Conservation (phyloP, 2,329 filamentous ascomycete genomes). For the Neofusicoccum laricinum region DNA sequence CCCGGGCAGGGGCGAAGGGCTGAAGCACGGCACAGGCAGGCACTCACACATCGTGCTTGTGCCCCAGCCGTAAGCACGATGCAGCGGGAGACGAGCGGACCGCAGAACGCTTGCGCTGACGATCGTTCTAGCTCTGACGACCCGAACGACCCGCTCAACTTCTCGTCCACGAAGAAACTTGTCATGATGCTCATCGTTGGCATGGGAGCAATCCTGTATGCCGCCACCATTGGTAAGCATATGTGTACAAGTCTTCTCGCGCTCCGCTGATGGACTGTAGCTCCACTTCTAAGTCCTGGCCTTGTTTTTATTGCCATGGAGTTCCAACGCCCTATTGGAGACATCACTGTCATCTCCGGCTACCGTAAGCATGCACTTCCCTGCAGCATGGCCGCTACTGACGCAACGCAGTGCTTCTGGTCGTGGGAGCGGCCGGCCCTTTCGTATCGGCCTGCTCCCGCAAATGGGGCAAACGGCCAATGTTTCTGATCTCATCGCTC, state of each 20-base stretch:
- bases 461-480: constrained; percentile 46
- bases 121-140: constrained; percentile 24
- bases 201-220: constrained; percentile 34
- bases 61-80: constrained; percentile 29
- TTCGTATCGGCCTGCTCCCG: constrained; percentile 35
- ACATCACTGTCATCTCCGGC: constrained; percentile 37
- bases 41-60: constrained; percentile 33
- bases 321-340: constrained; percentile 26
- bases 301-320: constrained; percentile 32
- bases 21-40: constrained; percentile 34
- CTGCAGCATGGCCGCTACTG: not conserved
- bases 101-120: not conserved
- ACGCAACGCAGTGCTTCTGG: constrained; percentile 26
- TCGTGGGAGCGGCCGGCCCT: constrained; percentile 33
- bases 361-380: constrained; percentile 19
- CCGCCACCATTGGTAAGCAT: constrained; percentile 11
- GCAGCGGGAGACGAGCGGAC: not conserved
- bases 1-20: constrained; percentile 19
- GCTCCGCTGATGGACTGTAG: constrained; percentile 13
- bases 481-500: constrained; percentile 44
- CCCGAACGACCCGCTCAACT: constrained; percentile 37
- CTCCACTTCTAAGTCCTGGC: constrained; percentile 35
- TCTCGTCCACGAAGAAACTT: constrained; percentile 31
- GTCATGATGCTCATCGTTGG: constrained; percentile 31
- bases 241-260: not conserved